phyloP scores from a whole-genome alignment of 495 filamentous ascomycete species.

The Hyphodiscus hymeniophilus region DNA sequence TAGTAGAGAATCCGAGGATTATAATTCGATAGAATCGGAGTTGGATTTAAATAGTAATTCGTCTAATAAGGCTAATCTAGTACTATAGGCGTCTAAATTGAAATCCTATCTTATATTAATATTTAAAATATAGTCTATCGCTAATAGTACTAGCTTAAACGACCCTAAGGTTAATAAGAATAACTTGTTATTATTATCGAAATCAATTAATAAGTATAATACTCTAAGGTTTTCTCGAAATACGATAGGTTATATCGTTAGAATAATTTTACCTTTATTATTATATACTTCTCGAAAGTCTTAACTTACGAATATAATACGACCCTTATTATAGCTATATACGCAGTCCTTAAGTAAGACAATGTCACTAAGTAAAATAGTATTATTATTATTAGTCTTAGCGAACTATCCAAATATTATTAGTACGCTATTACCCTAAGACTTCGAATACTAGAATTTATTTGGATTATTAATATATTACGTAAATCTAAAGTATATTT shows the following conservation, averaged over 20 bases:
- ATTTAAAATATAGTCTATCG: background rate
- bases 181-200: background rate
- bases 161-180: background rate
- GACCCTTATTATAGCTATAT: background rate
- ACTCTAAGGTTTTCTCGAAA: background rate
- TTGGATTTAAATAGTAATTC: too few relatives aligned
- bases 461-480: background rate
- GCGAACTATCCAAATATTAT: background rate
- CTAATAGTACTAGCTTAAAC: background rate
- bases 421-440: background rate
- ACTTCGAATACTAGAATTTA: background rate
- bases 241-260: background rate
- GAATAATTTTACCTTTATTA: background rate
- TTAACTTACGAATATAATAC: background rate
- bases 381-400: background rate
- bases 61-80: background rate
- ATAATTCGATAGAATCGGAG: too few relatives aligned
- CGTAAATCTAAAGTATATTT: background rate
- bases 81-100: background rate
- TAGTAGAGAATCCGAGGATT: too few relatives aligned
- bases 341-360: background rate
- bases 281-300: background rate
- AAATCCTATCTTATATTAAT: background rate
- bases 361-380: background rate
- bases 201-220: background rate